Evolutionary conservation across 495 filamentous ascomycete genomes (phyloP).

Genomic region (Tuber melanosporum): DNA sequence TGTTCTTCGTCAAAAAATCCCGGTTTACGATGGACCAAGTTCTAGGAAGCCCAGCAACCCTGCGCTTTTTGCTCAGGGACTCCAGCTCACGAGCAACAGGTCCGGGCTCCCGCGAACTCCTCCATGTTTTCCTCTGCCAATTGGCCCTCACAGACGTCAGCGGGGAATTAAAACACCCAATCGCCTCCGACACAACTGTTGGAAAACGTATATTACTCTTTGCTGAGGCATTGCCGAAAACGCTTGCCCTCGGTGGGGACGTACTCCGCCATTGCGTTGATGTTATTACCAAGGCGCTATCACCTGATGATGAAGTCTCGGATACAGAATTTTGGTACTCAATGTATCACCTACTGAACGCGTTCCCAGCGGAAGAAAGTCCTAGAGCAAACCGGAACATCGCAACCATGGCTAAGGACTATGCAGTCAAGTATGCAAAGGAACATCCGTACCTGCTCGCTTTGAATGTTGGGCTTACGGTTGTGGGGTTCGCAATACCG

Average conservation of each 20-base stretch:
- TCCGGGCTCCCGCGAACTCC: background rate
- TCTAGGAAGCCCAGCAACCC: background rate
- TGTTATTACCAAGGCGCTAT: background rate
- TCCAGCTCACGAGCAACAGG: background rate
- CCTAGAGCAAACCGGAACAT: background rate
- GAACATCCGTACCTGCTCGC: conserved; percentile 1
- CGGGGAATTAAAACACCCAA: background rate
- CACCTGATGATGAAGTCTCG: background rate
- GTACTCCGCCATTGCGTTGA: background rate
- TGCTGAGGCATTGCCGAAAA: background rate
- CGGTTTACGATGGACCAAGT: background rate
- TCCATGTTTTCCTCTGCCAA: background rate
- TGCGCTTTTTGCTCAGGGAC: background rate
- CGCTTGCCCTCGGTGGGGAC: background rate
- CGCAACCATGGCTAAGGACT: background rate
- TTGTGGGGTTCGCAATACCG: background rate
- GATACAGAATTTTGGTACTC: background rate
- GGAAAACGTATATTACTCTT: background rate
- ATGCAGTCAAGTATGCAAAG: background rate
- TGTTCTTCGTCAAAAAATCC: background rate
- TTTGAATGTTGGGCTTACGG: background rate
- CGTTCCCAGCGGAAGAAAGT: background rate
- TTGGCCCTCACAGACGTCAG: background rate
- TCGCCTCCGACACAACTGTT: background rate
- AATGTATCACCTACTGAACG: background rate